These are phyloP conservation scores for Fusarium beomiforme DNA, from an alignment of 2,329 filamentous ascomycete species.

Conservation along the genomic window DNA sequence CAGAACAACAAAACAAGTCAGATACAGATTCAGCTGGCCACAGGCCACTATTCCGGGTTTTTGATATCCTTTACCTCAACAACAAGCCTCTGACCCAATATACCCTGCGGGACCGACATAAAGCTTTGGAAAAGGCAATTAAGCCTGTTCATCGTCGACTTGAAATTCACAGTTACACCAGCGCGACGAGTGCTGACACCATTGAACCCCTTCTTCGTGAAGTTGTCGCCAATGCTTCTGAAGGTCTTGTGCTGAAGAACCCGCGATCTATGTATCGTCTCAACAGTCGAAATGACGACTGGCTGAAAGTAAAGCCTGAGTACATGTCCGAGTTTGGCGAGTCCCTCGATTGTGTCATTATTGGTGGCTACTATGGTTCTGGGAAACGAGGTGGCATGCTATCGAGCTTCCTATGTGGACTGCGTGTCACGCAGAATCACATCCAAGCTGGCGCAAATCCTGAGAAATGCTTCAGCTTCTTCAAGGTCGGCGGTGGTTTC, in stretches of 20 bases:
- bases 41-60: slow-evolving; percentile 83
- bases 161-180: slow-evolving; percentile 80
- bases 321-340: slow-evolving; percentile 98
- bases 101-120: slow-evolving; percentile 81
- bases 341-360: slow-evolving; percentile 86
- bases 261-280: slow-evolving; percentile 86
- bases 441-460: slow-evolving; percentile 67
- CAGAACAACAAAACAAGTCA: slow-evolving; percentile 72
- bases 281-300: slow-evolving; percentile 92
- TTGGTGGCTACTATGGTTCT: slow-evolving; percentile 93
- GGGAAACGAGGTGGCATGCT: slow-evolving; percentile 84
- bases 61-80: slow-evolving; percentile 92
- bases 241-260: slow-evolving; percentile 94
- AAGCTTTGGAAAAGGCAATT: slow-evolving; percentile 78
- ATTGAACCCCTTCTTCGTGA: slow-evolving; percentile 84
- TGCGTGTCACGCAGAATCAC: slow-evolving; percentile 78
- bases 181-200: slow-evolving; percentile 72
- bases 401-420: slow-evolving; percentile 89
- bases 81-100: slow-evolving; percentile 82
- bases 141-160: slow-evolving; percentile 77
- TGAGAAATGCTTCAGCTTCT: slow-evolving; percentile 91
- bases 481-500: slow-evolving; percentile 97
- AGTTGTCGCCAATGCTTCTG: slow-evolving; percentile 86
- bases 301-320: slow-evolving; percentile 98
- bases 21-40: slow-evolving; percentile 61